Base-by-base conservation (phyloP, 768 basidiomycete species). In the Pleurotus platypus region DNA sequence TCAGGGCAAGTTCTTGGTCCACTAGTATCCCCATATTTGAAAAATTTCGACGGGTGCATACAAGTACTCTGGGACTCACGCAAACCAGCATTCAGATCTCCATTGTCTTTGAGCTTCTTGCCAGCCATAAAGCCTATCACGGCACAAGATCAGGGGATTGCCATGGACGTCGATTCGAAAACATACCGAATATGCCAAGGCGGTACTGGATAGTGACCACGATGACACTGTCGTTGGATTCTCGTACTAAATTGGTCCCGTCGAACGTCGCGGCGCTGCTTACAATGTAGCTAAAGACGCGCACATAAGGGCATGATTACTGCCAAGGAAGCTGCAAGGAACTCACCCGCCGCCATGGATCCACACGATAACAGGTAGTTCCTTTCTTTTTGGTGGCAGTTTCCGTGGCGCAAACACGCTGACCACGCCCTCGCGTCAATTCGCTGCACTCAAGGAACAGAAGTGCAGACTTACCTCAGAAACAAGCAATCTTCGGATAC, bases 81-180 rank as follows among this genome's bases (percentile, higher is more conserved):
- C 48, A 82, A 60, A 20, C 80, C 81, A 15, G 75, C 78, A 46
- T 82, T 83, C 55, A 80, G 60, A 2, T 60, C 72, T 9, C 81
- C 81, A 5, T 67, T 66, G 7, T 69, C 61, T 53, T 81, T 75
- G 7, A 81, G 72, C 27, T 70, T 62, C 39, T 64, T 58, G 0
- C 80, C 79, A 20, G 80, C 58, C 30, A 82, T 62, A 63, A 81
- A 82, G 4, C 79, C 79, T 35, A 35, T 35, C 30, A 35, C 11
- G 30, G 2, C 9, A 35, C 9, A 11, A 9, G 8, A 35, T 11
- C 7, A 35, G 8, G 11, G 30, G 9, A 35, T 4, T 7, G 35
- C 9, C 15, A 7, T 2, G 8, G 30, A 4, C 30, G 1, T 35
- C 30, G 30, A 26, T 11, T 11, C 8, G 30, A 35, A 8, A 11